phyloP scores from a whole-genome alignment of 192 early-diverging fungal genomes.

The Kickxella alabastrina region DNA sequence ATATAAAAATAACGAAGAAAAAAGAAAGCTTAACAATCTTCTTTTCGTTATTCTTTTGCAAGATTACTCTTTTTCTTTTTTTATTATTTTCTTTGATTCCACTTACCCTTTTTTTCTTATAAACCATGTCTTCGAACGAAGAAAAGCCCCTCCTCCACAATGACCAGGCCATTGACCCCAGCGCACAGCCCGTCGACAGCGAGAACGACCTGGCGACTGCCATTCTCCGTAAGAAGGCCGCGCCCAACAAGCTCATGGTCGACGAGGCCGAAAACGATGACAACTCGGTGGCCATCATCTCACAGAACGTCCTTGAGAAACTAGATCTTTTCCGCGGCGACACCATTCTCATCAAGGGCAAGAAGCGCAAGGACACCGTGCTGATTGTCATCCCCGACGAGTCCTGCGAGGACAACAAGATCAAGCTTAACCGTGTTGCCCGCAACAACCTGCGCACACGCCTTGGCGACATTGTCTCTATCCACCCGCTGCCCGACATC shows the following conservation, averaged over 20 bases:
- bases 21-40: background rate
- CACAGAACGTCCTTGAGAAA: constrained; percentile 87
- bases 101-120: background rate
- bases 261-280: constrained; percentile 97
- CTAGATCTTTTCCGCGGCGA: constrained; percentile 94
- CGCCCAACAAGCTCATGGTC: constrained; percentile 98
- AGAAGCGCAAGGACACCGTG: constrained; percentile 96
- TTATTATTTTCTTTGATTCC: background rate
- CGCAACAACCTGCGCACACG: constrained; percentile 92
- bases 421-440: constrained; percentile 92
- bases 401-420: constrained; percentile 86
- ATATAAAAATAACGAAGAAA: too few relatives aligned
- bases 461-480: constrained; percentile 92
- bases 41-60: background rate
- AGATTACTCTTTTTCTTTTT: background rate
- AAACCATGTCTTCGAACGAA: constrained; percentile 29
- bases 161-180: constrained; percentile 34
- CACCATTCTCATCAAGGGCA: constrained; percentile 94
- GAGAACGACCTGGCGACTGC: constrained; percentile 87
- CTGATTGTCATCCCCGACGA: constrained; percentile 92
- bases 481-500: constrained; percentile 91
- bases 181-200: constrained; percentile 49
- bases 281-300: constrained; percentile 90
- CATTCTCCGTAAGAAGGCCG: constrained; percentile 90
- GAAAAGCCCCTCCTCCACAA: constrained; percentile 38